Evolutionary conservation across 176 grass and related monocot species (phyloP).

Genomic region (Guadua angustifolia): DNA sequence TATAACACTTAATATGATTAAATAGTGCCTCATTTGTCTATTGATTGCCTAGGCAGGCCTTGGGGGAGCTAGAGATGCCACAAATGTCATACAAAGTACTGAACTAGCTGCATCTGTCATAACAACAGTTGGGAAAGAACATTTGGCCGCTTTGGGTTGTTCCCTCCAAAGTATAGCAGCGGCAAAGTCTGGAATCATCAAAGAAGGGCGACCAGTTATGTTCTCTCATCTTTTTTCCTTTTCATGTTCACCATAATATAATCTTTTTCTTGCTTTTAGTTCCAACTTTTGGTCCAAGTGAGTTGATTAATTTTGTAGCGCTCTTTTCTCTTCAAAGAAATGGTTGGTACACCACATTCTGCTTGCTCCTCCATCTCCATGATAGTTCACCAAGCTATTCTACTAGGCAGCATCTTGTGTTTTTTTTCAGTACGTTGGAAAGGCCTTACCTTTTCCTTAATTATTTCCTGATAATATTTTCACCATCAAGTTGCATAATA

Average conservation of each 20-base stretch:
- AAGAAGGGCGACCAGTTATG: constrained; percentile 81
- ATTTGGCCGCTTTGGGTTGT: constrained; percentile 89
- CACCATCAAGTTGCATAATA: not conserved
- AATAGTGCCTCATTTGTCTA: constrained; percentile 7
- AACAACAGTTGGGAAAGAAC: constrained; percentile 85
- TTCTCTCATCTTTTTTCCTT: constrained; percentile 31
- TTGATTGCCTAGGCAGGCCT: constrained; percentile 75
- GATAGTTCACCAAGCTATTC: constrained; percentile 14
- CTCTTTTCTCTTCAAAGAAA: constrained; percentile 7
- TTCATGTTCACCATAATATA: not conserved
- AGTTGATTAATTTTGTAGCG: not conserved
- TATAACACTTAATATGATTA: not conserved
- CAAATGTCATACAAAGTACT: constrained; percentile 79
- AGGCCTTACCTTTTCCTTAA: not conserved
- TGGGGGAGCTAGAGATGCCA: constrained; percentile 96
- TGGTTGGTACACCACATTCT: not conserved
- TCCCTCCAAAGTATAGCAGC: constrained; percentile 81
- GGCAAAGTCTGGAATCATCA: constrained; percentile 97
- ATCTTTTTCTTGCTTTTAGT: not conserved
- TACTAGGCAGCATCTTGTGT: not conserved
- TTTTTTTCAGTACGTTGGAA: not conserved
- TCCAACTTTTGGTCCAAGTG: not conserved
- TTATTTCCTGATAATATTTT: not conserved
- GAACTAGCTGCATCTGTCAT: constrained; percentile 82
- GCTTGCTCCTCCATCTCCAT: constrained; percentile 12